phyloP scores from a whole-genome alignment of 2,329 filamentous ascomycete species.

The Exutisphaerella laricina region DNA sequence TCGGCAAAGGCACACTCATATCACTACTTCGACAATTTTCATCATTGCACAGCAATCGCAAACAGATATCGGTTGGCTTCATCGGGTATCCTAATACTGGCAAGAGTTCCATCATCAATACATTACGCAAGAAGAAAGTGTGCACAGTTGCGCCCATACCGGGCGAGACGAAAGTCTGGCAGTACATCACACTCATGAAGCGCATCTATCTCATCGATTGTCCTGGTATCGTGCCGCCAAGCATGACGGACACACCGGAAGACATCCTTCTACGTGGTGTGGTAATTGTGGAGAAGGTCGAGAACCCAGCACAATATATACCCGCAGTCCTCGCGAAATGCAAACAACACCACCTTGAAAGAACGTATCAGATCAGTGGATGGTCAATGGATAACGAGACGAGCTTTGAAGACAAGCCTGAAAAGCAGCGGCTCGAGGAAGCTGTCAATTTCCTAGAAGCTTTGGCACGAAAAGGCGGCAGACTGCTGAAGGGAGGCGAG shows the following conservation, averaged over 20 bases:
- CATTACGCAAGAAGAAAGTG: conserved; percentile 87
- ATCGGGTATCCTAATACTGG: conserved; percentile 90
- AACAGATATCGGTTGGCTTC: conserved; percentile 89
- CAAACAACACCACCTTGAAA: conserved; percentile 80
- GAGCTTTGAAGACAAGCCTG: conserved; percentile 23
- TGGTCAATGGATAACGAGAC: conserved; percentile 42
- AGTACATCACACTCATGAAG: conserved; percentile 94
- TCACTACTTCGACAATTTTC: conserved; percentile 90
- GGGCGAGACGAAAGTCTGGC: conserved; percentile 96
- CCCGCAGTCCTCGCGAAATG: conserved; percentile 72
- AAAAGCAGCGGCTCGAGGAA: conserved; percentile 44
- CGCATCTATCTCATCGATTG: conserved; percentile 94
- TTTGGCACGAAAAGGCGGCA: conserved; percentile 78
- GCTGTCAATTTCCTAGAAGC: conserved; percentile 79
- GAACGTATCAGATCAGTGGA: conserved; percentile 82
- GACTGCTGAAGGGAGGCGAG: conserved; percentile 86
- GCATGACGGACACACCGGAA: conserved; percentile 72
- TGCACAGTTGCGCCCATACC: conserved; percentile 91
- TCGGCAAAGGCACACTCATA: conserved; percentile 92
- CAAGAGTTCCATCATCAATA: conserved; percentile 97
- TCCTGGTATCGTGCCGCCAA: conserved; percentile 91
- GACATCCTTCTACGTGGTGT: conserved; percentile 88
- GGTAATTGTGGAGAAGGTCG: conserved; percentile 90
- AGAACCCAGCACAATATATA: conserved; percentile 95
- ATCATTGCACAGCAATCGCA: conserved; percentile 78